These are phyloP conservation scores for Kazachstania taianensis DNA, from an alignment of 805 yeast genomes.

Conservation along the genomic window DNA sequence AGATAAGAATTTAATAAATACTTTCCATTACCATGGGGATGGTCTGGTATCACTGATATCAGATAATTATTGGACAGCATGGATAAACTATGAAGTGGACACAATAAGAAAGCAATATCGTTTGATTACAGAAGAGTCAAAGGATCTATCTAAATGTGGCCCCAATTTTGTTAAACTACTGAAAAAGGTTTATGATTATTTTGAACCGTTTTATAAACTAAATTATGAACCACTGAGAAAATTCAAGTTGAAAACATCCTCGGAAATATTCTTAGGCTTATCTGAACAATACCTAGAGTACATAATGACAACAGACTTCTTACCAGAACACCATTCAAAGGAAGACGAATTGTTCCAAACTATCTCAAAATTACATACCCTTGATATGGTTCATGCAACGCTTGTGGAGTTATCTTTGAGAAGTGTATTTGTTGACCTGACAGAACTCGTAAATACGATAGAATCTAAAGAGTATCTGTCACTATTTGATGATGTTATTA, in stretches of 20 bases:
- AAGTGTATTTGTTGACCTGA: constrained; percentile 14
- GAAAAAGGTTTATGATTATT: constrained; percentile 30
- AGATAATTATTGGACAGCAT: constrained; percentile 30
- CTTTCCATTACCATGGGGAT: constrained; percentile 34
- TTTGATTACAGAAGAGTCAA: constrained; percentile 30
- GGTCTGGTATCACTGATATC: constrained; percentile 27
- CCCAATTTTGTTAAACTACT: constrained; percentile 39
- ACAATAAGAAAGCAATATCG: constrained; percentile 37
- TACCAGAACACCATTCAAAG: constrained; percentile 14
- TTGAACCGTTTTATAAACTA: constrained; percentile 31
- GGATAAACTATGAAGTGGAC: constrained; percentile 41
- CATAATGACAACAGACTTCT: constrained; percentile 14
- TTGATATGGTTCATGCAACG: constrained; percentile 11
- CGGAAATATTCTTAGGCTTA: constrained; percentile 21
- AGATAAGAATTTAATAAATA: constrained; percentile 29
- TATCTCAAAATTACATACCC: constrained; percentile 15
- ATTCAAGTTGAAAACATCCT: constrained; percentile 20
- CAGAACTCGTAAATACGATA: constrained; percentile 16
- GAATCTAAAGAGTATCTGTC: constrained; percentile 16
- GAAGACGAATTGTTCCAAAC: constrained; percentile 22
- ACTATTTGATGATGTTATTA: constrained; percentile 26
- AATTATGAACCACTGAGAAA: constrained; percentile 12
- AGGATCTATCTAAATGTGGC: constrained; percentile 14
- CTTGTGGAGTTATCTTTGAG: constrained; percentile 14
- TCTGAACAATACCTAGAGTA: constrained; percentile 17